phyloP scores from a whole-genome alignment of 169 alveolate species.

The Eimeria zaria region DNA sequence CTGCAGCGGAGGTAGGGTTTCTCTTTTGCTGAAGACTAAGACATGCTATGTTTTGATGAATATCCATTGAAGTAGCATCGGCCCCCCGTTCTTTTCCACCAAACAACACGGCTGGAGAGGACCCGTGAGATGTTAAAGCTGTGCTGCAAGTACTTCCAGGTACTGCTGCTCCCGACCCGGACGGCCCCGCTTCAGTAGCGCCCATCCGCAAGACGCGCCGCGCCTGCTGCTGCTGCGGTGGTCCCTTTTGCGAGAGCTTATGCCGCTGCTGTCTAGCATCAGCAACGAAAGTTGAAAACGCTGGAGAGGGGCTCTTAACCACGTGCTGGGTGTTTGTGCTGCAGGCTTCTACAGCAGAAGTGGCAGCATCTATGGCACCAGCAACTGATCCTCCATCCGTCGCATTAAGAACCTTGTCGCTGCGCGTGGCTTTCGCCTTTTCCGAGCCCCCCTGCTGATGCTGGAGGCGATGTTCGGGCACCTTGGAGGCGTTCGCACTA shows the following conservation, averaged over 20 bases:
- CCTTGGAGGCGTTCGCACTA: neutral
- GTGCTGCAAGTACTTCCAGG: slow-evolving; percentile 71
- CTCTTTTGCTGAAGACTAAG: neutral
- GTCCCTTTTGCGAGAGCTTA: neutral
- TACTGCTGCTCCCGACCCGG: slow-evolving; percentile 8
- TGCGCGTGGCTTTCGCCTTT: neutral
- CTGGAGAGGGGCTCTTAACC: neutral
- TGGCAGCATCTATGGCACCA: neutral
- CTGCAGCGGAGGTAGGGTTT: neutral
- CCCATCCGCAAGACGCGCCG: neutral
- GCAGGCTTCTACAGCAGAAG: neutral
- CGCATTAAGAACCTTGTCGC: neutral
- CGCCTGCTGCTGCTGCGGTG: slow-evolving; percentile 34
- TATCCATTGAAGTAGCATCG: neutral
- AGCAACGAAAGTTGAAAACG: neutral
- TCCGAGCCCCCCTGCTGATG: neutral
- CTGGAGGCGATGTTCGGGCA: neutral
- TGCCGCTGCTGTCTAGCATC: neutral
- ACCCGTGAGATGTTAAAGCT: slow-evolving; percentile 14
- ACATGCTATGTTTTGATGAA: neutral
- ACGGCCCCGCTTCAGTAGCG: neutral
- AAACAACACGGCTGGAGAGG: neutral
- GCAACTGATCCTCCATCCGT: neutral
- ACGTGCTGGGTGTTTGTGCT: neutral
- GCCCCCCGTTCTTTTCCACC: neutral